Percentiles rank a stretch among this genome's conserved stretches.
These are phyloP conservation scores for Tilletia caries DNA, from an alignment of 1,284 basidiomycete species.

Conservation along the genomic window DNA sequence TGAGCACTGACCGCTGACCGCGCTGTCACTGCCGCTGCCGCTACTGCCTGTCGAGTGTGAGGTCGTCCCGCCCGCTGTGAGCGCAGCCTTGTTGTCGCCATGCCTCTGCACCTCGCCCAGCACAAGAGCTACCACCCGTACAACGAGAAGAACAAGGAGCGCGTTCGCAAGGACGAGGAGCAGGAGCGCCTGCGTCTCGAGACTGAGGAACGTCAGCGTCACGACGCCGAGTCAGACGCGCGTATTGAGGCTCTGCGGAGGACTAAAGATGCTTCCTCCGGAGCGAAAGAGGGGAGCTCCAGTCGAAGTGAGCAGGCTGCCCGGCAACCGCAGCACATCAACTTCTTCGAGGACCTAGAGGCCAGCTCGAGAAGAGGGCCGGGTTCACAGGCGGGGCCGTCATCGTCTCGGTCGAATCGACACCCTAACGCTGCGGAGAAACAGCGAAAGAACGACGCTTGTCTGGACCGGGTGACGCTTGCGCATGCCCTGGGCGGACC, in stretches of 20 bases:
- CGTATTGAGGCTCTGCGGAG: constrained; percentile 67
- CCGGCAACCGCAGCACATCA: constrained; percentile 26
- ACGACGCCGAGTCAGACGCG: constrained; percentile 76
- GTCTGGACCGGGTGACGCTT: not conserved
- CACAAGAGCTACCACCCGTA: constrained; percentile 85
- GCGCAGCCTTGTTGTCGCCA: constrained; percentile 14
- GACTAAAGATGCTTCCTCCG: constrained; percentile 53
- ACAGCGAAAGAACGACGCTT: too few species aligned
- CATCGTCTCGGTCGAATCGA: not conserved
- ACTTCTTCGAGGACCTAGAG: constrained; percentile 45
- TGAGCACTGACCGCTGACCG: too few species aligned
- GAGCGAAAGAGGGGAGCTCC: constrained; percentile 13
- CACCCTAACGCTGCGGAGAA: too few species aligned
- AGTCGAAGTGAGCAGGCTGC: constrained; percentile 6
- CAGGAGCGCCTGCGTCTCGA: constrained; percentile 59
- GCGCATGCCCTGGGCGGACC: constrained; percentile 7
- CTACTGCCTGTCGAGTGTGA: too few species aligned
- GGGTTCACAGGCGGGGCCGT: not conserved
- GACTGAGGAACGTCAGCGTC: constrained; percentile 67
- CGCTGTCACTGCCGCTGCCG: too few species aligned
- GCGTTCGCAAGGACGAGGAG: constrained; percentile 73
- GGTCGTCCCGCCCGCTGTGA: too few species aligned
- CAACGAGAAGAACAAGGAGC: constrained; percentile 74
- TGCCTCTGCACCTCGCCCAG: constrained; percentile 59
- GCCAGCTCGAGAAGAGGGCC: constrained; percentile 24